Evolutionary conservation across 202 grass and related monocot genomes (phyloP).

Genomic region (Digitaria exilis): DNA sequence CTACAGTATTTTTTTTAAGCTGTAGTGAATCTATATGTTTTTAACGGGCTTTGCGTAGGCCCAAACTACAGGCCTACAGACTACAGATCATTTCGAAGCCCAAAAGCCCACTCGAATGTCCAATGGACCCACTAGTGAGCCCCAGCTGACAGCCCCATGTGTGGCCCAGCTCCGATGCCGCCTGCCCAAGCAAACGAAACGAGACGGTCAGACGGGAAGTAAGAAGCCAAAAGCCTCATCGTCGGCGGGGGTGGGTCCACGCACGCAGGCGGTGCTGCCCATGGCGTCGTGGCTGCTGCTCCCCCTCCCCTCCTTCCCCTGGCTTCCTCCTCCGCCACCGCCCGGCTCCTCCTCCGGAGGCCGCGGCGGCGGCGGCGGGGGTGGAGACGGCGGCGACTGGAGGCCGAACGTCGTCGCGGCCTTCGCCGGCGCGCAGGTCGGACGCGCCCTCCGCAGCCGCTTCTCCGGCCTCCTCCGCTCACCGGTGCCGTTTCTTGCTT

Average conservation of each 20-base stretch:
- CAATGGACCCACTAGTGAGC: not conserved
- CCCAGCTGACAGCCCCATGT: not conserved
- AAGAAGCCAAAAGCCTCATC: not conserved
- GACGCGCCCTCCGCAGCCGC: constrained; percentile 55
- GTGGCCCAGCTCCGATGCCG: constrained; percentile 22
- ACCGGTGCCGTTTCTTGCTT: constrained; percentile 26
- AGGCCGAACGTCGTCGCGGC: constrained; percentile 47
- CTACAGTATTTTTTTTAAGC: too few relatives aligned
- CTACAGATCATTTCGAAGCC: not conserved
- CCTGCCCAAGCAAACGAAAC: constrained; percentile 38
- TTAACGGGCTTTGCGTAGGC: not conserved
- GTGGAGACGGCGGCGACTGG: constrained; percentile 47
- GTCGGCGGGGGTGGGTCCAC: constrained; percentile 37
- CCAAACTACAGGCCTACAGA: not conserved
- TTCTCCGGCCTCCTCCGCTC: constrained; percentile 48
- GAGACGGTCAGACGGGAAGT: not conserved
- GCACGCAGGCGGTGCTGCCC: constrained; percentile 16
- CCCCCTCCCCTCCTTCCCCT: constrained; percentile 48
- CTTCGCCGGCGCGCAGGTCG: constrained; percentile 50
- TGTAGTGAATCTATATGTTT: too few relatives aligned
- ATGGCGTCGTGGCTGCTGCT: constrained; percentile 59
- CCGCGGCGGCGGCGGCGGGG: constrained; percentile 34
- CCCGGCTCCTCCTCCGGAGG: constrained; percentile 50
- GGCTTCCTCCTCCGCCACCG: constrained; percentile 58
- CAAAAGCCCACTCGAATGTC: not conserved